phyloP scores from a whole-genome alignment of 192 early-diverging fungal genomes.

The Backusella sp. region DNA sequence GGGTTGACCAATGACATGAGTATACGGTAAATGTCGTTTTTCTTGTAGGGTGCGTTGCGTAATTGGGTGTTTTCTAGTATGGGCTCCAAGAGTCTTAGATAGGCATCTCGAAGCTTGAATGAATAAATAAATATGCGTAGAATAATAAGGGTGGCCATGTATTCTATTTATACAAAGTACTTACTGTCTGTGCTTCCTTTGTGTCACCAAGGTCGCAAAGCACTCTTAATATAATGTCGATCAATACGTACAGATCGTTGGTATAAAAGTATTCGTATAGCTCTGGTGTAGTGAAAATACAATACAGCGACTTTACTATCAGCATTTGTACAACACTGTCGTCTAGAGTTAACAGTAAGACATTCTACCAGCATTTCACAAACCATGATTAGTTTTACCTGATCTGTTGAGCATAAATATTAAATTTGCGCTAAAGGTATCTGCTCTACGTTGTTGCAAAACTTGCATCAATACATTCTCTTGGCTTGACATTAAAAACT shows the following conservation, averaged over 20 bases:
- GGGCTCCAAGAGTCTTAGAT: constrained; percentile 63
- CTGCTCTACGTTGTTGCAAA: constrained; percentile 54
- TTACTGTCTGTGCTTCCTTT: constrained; percentile 23
- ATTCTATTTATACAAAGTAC: not conserved
- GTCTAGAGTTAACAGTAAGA: constrained; percentile 41
- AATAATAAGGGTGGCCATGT: not conserved
- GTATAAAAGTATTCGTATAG: constrained; percentile 81
- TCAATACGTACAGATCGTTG: constrained; percentile 84
- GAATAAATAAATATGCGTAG: not conserved
- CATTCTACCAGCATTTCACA: too few species aligned
- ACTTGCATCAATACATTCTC: constrained; percentile 55
- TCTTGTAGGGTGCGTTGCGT: constrained; percentile 43
- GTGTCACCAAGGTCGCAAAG: constrained; percentile 59
- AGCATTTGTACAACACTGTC: constrained; percentile 52
- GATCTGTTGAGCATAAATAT: constrained; percentile 93
- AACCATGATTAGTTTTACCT: constrained; percentile 34
- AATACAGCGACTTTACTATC: constrained; percentile 70
- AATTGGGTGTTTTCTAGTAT: constrained; percentile 65
- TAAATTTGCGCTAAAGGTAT: constrained; percentile 85
- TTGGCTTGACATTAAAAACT: constrained; percentile 55
- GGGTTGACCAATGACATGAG: constrained; percentile 43
- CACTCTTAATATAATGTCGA: constrained; percentile 87
- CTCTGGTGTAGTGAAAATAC: constrained; percentile 62
- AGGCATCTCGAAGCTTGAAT: constrained; percentile 59
- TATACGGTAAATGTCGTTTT: constrained; percentile 43